phyloP scores from a whole-genome alignment of 2,329 filamentous ascomycete genomes.

The Colletotrichum siamense region DNA sequence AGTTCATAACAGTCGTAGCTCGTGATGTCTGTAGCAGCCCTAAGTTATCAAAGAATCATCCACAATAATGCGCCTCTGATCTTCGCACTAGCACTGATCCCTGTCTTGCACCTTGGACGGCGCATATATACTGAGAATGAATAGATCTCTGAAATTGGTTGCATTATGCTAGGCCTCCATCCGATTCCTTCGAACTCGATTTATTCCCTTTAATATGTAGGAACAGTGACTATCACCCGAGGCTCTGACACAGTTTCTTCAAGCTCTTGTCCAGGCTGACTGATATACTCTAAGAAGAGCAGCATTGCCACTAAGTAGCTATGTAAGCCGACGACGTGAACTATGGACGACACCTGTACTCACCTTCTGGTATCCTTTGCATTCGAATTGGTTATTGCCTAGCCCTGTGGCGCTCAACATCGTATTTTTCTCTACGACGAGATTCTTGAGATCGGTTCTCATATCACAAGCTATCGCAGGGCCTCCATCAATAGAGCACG shows the following conservation, averaged over 20 bases:
- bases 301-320: background rate
- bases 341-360: background rate
- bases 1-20: background rate
- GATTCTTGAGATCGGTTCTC: background rate
- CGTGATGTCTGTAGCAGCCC: background rate
- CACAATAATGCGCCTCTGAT: background rate
- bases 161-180: no score
- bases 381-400: background rate
- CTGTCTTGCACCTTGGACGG: no score
- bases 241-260: background rate
- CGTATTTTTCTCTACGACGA: background rate
- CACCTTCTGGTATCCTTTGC: background rate
- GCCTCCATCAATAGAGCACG: background rate
- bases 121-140: no score
- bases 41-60: background rate
- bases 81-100: background rate
- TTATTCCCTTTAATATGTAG: no score
- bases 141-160: no score
- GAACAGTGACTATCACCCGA: background rate
- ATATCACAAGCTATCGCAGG: background rate
- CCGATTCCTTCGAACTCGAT: no score
- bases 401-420: background rate
- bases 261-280: background rate
- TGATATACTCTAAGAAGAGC: background rate
- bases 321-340: background rate